Evolutionary conservation across 148 eudicot species (phyloP).

Genomic region (Rhododendron henanense): DNA sequence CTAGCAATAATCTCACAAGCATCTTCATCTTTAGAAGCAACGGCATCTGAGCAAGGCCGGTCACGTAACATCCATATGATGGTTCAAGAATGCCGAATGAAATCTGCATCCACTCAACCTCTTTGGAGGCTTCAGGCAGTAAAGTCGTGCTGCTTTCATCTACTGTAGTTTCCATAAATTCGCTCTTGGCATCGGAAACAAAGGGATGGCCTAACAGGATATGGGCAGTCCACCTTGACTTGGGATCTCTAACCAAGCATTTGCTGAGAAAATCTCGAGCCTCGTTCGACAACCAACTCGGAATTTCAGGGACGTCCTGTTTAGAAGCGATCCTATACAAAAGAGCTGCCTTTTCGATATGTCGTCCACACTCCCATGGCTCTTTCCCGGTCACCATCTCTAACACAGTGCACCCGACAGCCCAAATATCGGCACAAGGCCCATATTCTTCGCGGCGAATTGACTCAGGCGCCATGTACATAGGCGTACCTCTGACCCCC

Average conservation of each 20-base stretch:
- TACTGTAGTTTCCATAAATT: no score
- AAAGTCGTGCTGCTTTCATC: no score
- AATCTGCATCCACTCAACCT: no score
- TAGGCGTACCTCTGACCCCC: background rate
- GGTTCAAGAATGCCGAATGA: no score
- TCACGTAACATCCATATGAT: no score
- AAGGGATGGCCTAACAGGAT: background rate
- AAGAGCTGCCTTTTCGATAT: background rate
- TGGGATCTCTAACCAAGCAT: background rate
- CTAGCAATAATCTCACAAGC: no score
- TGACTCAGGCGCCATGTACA: constrained; percentile 3
- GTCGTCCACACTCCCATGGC: background rate
- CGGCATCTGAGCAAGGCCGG: no score
- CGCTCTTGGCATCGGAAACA: background rate
- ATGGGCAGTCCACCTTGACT: background rate
- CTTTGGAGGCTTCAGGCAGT: no score
- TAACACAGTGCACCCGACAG: no score
- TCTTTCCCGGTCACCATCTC: background rate
- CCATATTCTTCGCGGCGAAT: background rate
- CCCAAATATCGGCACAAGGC: background rate
- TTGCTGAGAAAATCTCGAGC: background rate
- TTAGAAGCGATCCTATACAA: background rate
- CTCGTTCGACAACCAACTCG: background rate
- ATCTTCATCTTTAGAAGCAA: no score
- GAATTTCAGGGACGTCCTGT: background rate